Percentiles rank a stretch among this genome's conserved stretches.
Conservation (phyloP, 192 early-diverging fungal genomes). For the Gryganskiella cystojenkinii region DNA sequence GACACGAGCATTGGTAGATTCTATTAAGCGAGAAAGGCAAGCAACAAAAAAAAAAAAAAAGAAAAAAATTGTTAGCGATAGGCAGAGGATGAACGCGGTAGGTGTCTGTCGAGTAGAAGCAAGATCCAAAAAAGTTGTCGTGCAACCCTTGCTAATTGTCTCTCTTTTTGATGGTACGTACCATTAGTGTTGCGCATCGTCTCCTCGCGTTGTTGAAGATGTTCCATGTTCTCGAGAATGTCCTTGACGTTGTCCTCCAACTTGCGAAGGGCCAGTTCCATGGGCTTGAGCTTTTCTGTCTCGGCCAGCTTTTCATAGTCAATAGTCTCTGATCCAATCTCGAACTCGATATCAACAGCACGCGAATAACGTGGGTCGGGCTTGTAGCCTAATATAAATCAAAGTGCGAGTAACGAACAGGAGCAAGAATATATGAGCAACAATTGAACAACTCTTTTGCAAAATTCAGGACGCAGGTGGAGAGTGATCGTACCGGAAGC, state of each 20-base stretch:
- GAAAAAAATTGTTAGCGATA: too few species aligned
- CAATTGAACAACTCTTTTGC: too few species aligned
- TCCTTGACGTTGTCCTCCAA: conserved; percentile 82
- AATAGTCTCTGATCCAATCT: conserved; percentile 87
- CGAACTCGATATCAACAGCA: conserved; percentile 80
- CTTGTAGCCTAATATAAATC: conserved; percentile 55
- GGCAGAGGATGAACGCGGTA: too few species aligned
- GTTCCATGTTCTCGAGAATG: conserved; percentile 88
- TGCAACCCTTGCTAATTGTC: too few species aligned
- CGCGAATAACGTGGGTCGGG: conserved; percentile 64
- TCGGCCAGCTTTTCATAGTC: conserved; percentile 76
- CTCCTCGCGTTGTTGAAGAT: conserved; percentile 82
- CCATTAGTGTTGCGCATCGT: conserved; percentile 91
- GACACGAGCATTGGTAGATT: conserved; percentile 92
- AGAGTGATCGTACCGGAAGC: conserved; percentile 56
- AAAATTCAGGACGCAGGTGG: too few species aligned
- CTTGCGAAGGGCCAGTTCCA: conserved; percentile 89
- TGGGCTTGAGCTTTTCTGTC: conserved; percentile 85
- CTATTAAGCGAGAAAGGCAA: conserved; percentile 45
- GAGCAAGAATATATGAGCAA: conserved; percentile 30
- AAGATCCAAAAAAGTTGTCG: too few species aligned
- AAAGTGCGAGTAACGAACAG: not conserved
- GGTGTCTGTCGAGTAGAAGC: too few species aligned
- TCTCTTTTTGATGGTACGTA: too few species aligned
- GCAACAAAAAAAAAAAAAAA: too few species aligned